Evolutionary conservation across 2,329 filamentous ascomycete genomes (phyloP), one percentile per base, ranked within the genome.

Genomic region (Metarhizium rileyi): DNA sequence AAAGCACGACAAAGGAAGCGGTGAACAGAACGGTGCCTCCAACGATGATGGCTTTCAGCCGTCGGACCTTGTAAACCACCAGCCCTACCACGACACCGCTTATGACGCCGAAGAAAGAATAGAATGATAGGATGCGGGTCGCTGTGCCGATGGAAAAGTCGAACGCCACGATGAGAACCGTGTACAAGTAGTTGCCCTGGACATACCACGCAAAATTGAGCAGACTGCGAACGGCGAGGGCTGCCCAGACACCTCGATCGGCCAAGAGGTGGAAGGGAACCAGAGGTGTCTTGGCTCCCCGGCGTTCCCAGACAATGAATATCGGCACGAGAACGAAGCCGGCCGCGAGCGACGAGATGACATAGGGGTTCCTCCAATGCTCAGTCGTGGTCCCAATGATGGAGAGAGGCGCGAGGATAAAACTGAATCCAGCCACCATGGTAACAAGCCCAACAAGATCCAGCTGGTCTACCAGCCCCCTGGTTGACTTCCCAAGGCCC

Each of bases 221-320:
- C 49, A 74, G 58, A 50, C 66, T 63, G 3, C 70, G 71, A 41
- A 84, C 77, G 0, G 75, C 77, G 9, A 83, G 62, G 0, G 79
- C 75, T 2, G 73, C 76, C 78, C 78, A 83, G 1, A 83, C 77
- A 0, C 73, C 74, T n/a, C 80, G 74, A 52, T 83, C 77, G 51
- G 70, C 73, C 22, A 83, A 65, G 0, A 83, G 67, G 56, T 74
- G 61, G 59, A 82, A 81, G 0, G 79, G 80, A 1, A 82, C 61
- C 56, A 83, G 72, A 0, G 80, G 79, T 43, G 56, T 57, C 5
- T 75, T 68, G 1, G 71, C 70, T 30, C 73, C 70, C 0, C 60
- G 67, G 22, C 62, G 66, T 54, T 83, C 78, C 78, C 79, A 83
- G 3, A 70, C 38, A 30, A 80, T 56, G 56, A 76, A 83, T 0